These are phyloP conservation scores for Leucogyrophana mollusca DNA, from an alignment of 768 basidiomycete genomes.

Conservation along the genomic window DNA sequence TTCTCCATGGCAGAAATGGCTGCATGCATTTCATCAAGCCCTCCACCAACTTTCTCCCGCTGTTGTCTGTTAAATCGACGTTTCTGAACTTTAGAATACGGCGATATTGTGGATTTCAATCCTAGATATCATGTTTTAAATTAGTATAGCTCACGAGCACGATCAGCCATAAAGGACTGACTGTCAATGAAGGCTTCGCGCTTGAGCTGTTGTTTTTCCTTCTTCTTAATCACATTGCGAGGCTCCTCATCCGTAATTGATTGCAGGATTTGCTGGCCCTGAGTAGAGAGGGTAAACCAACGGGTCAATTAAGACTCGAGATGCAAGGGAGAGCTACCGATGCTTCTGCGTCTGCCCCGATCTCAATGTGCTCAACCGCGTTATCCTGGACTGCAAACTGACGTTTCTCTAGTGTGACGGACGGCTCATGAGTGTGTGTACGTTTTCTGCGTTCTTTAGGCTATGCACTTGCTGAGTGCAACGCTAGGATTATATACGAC, in stretches of 20 bases:
- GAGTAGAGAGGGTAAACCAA: constrained; percentile 1
- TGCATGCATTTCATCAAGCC: constrained; percentile 47
- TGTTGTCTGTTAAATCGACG: constrained; percentile 71
- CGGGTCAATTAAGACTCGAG: background rate
- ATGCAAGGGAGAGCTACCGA: constrained; percentile 42
- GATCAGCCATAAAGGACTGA: constrained; percentile 20
- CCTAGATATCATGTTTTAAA: constrained; percentile 27
- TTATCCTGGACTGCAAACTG: constrained; percentile 50
- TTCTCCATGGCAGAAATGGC: constrained; percentile 53
- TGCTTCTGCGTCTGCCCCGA: constrained; percentile 38
- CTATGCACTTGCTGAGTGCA: constrained; percentile 25
- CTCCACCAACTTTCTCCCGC: constrained; percentile 55
- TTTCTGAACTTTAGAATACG: constrained; percentile 71
- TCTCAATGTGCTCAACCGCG: constrained; percentile 45
- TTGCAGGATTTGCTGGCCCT: constrained; percentile 47
- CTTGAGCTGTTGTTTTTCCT: constrained; percentile 63
- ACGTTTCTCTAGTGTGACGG: constrained; percentile 48
- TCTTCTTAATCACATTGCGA: constrained; percentile 46
- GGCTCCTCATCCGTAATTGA: constrained; percentile 28
- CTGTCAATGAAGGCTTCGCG: constrained; percentile 70
- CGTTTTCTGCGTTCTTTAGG: constrained; percentile 40
- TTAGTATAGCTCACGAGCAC: background rate
- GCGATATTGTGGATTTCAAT: constrained; percentile 46
- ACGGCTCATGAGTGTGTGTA: constrained; percentile 46
- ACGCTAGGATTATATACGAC: background rate